Evolutionary conservation across 176 grass and related monocot genomes (phyloP).

Genomic region (Hordeum marinum): DNA sequence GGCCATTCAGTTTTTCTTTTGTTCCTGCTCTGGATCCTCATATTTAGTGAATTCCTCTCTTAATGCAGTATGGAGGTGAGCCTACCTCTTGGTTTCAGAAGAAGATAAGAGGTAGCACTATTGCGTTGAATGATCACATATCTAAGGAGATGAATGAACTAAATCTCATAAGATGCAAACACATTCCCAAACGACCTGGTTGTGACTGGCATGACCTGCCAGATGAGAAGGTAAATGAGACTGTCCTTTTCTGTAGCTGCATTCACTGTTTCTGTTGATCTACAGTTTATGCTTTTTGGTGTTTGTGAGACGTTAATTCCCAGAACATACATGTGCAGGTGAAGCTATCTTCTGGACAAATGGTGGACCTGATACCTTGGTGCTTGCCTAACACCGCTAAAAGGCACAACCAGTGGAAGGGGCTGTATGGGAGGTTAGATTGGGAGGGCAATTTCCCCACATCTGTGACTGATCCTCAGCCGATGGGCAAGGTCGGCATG

Average conservation of each 20-base stretch:
- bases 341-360: constrained; percentile 86
- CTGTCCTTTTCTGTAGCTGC: constrained; percentile 5
- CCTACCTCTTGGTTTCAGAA: constrained; percentile 94
- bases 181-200: constrained; percentile 80
- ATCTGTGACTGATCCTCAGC: constrained; percentile 91
- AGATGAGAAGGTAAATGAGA: constrained; percentile 70
- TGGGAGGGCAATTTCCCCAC: constrained; percentile 99
- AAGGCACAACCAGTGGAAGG: constrained; percentile 99
- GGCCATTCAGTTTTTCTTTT: neutral
- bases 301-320: neutral
- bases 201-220: constrained; percentile 94
- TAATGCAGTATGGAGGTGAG: constrained; percentile 70
- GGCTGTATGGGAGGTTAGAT: constrained; percentile 84
- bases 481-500: constrained; percentile 98
- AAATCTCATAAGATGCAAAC: constrained; percentile 92
- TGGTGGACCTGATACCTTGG: constrained; percentile 94
- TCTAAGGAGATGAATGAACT: constrained; percentile 99
- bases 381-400: constrained; percentile 97
- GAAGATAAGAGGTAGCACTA: constrained; percentile 72
- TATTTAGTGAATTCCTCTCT: constrained; percentile 2
- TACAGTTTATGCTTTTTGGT: neutral
- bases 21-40: neutral
- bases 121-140: constrained; percentile 80
- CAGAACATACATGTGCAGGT: constrained; percentile 38
- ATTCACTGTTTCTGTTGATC: constrained; percentile 2